Evolutionary conservation across 306 rosid genomes (phyloP).

Genomic region (Pterocarpus santalinus): DNA sequence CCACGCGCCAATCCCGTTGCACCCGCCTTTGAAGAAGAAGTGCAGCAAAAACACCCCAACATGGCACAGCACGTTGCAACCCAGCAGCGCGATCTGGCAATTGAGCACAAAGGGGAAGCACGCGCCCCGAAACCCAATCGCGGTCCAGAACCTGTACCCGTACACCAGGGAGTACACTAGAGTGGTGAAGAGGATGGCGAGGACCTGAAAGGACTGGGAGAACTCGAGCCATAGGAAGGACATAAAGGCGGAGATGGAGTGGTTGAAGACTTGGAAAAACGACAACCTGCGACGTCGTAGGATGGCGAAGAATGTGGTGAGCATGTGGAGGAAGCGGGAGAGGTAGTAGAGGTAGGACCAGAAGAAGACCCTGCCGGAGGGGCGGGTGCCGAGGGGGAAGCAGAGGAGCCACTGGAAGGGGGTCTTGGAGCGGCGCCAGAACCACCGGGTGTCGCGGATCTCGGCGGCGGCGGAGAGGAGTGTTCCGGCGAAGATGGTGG

Average conservation of each 20-base stretch:
- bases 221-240: conserved; percentile 87
- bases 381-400: conserved; percentile 84
- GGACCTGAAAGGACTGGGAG: conserved; percentile 85
- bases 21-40: conserved; percentile 67
- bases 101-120: conserved; percentile 71
- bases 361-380: conserved; percentile 89
- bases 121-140: conserved; percentile 64
- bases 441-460: conserved; percentile 90
- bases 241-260: conserved; percentile 64
- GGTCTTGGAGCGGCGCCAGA: conserved; percentile 80
- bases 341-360: conserved; percentile 88
- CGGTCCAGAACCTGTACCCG: conserved; percentile 81
- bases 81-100: conserved; percentile 70
- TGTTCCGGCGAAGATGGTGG: conserved; percentile 74
- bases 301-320: conserved; percentile 61
- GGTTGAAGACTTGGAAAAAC: conserved; percentile 67
- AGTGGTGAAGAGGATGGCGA: conserved; percentile 74
- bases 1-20: conserved; percentile 92
- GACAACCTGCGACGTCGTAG: conserved; percentile 59
- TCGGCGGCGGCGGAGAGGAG: conserved; percentile 75
- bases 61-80: conserved; percentile 75
- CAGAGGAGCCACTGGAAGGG: conserved; percentile 89
- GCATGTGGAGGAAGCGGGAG: conserved; percentile 80
- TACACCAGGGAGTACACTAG: conserved; percentile 67
- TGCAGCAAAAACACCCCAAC: conserved; percentile 75